Percentiles rank a stretch among this genome's conserved stretches.
Evolutionary conservation across 306 rosid species (phyloP).

Genomic region (Benincasa hispida): DNA sequence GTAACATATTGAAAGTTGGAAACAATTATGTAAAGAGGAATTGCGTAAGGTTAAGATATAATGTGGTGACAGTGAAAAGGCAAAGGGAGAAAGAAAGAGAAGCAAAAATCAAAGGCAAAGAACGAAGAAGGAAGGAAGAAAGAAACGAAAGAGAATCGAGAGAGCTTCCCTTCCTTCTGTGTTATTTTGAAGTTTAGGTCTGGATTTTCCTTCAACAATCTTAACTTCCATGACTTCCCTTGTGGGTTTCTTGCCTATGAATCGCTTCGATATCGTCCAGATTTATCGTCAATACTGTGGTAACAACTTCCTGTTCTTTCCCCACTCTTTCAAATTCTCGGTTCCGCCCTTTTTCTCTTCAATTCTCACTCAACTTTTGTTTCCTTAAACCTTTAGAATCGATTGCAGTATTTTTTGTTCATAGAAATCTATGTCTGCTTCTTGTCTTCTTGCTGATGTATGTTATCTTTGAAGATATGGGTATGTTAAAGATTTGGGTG

Average conservation of each 20-base stretch:
- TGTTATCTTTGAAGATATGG: not conserved
- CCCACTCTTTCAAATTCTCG: not conserved
- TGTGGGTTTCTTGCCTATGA: conserved; percentile 38
- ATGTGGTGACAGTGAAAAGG: not conserved
- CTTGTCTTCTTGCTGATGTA: not conserved
- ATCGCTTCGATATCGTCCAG: conserved; percentile 43
- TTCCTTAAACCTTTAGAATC: not conserved
- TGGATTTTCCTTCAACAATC: not conserved
- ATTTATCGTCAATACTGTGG: conserved; percentile 66
- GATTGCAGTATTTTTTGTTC: not conserved
- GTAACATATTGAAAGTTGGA: too few species aligned
- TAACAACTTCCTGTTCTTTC: conserved; percentile 14
- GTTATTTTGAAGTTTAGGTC: not conserved
- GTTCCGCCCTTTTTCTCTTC: not conserved
- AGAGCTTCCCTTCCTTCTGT: conserved; percentile 1
- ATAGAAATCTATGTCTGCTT: not conserved
- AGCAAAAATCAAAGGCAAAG: not conserved
- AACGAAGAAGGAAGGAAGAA: not conserved
- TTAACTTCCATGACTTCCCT: not conserved
- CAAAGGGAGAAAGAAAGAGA: not conserved
- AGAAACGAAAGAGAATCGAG: not conserved
- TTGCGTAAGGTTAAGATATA: not conserved
- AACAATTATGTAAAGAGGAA: not conserved
- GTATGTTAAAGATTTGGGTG: not conserved
- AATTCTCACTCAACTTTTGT: not conserved